Percentiles rank a stretch among this genome's conserved stretches.
These are phyloP conservation scores for Ambrosiella beaveri DNA, from an alignment of 2,329 filamentous ascomycete genomes.

Conservation along the genomic window DNA sequence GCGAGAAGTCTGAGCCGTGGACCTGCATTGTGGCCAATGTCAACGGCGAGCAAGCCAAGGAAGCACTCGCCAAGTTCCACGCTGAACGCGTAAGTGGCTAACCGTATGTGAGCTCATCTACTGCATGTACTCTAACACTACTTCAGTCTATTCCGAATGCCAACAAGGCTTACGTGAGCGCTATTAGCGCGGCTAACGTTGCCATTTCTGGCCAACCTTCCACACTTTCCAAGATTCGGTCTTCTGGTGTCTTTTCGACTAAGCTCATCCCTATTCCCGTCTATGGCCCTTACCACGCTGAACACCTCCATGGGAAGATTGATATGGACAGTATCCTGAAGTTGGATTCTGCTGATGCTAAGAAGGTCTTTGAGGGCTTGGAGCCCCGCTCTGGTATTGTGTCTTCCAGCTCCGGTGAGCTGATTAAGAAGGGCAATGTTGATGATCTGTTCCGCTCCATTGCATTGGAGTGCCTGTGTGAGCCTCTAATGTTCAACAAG, in stretches of 20 bases:
- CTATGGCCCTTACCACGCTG: conserved; percentile 39
- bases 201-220: conserved; percentile 38
- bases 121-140: neutral
- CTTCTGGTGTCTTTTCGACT: conserved; percentile 23
- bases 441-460: conserved; percentile 26
- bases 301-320: conserved; percentile 30
- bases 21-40: conserved; percentile 46
- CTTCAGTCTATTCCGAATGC: conserved; percentile 23
- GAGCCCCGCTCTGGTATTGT: conserved; percentile 31
- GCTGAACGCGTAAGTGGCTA: conserved; percentile 27
- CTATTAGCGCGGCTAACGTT: conserved; percentile 29
- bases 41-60: conserved; percentile 32
- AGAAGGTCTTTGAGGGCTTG: conserved; percentile 24
- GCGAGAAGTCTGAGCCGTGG: conserved; percentile 41
- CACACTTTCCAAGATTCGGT: conserved; percentile 28
- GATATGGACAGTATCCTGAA: conserved; percentile 30
- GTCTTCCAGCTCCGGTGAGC: conserved; percentile 31
- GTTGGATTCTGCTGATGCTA: conserved; percentile 24
- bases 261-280: conserved; percentile 33
- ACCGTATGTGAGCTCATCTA: neutral
- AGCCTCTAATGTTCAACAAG: conserved; percentile 30
- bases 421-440: conserved; percentile 25
- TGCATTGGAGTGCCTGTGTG: conserved; percentile 32
- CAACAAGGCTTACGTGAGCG: conserved; percentile 36
- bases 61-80: conserved; percentile 40